A percentile compares a stretch with the other conserved stretches of the same genome.
These are phyloP conservation scores for Flaveria ramosissima DNA, from an alignment of 129 eudicot species.

Conservation along the genomic window DNA sequence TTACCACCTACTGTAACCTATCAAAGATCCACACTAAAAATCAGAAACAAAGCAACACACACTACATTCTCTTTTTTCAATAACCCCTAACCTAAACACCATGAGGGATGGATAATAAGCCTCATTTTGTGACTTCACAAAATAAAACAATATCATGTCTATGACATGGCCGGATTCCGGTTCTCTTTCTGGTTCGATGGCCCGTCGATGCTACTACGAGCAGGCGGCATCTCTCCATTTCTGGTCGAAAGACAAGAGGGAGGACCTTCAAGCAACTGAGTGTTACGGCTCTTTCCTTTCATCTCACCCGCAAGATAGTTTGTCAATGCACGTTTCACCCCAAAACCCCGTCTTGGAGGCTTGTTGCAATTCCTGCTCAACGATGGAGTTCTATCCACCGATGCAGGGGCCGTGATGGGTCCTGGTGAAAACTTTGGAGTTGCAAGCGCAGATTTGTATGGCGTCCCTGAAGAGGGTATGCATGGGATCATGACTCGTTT, in stretches of 20 bases:
- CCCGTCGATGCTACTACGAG: conserved; percentile 36
- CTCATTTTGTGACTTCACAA: conserved; percentile 28
- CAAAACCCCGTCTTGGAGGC: conserved; percentile 72
- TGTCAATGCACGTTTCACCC: conserved; percentile 80
- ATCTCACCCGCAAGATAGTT: conserved; percentile 75
- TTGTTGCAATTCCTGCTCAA: conserved; percentile 48
- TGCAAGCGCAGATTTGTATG: conserved; percentile 62
- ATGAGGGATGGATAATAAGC: conserved; percentile 27
- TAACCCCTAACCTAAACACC: neutral
- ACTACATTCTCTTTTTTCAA: too few species aligned
- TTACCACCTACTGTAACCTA: too few species aligned
- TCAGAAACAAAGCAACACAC: too few species aligned
- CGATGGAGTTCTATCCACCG: conserved; percentile 69
- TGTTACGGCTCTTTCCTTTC: conserved; percentile 47
- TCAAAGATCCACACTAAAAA: too few species aligned
- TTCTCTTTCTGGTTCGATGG: conserved; percentile 49
- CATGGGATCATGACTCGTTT: conserved; percentile 40
- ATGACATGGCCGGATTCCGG: conserved; percentile 32
- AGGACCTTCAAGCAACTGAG: conserved; percentile 46
- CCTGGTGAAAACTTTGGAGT: conserved; percentile 75
- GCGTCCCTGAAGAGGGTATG: conserved; percentile 71
- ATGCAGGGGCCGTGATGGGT: conserved; percentile 52
- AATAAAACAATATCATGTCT: conserved; percentile 14
- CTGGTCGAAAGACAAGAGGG: conserved; percentile 38
- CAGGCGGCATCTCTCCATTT: conserved; percentile 33